phyloP scores from a whole-genome alignment of 1,284 basidiomycete species.

The Boletus subluridellus region DNA sequence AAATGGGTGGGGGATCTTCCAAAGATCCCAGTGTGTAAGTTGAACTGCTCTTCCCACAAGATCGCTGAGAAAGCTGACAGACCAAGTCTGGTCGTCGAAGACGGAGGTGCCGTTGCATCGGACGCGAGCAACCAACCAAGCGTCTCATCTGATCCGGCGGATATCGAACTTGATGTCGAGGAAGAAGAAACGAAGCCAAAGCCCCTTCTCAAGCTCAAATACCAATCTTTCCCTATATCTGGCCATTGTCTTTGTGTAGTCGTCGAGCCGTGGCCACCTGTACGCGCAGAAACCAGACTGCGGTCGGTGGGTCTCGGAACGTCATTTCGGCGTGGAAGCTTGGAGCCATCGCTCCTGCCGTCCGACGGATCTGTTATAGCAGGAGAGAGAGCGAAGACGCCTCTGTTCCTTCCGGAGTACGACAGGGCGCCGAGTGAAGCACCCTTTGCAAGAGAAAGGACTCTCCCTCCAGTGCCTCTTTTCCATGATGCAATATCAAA shows the following conservation, averaged over 20 bases:
- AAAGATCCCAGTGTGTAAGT: conserved; percentile 9
- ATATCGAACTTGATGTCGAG: conserved; percentile 32
- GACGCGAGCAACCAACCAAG: conserved; percentile 3
- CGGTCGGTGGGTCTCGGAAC: conserved; percentile 34
- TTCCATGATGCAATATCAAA: conserved; percentile 38
- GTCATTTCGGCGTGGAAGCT: conserved; percentile 34
- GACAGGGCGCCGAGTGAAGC: conserved; percentile 41
- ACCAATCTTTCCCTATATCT: conserved; percentile 63
- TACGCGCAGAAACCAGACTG: conserved; percentile 40
- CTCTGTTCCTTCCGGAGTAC: conserved; percentile 67
- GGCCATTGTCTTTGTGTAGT: conserved; percentile 72
- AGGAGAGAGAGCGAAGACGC: conserved; percentile 44
- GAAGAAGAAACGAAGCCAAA: conserved; percentile 71
- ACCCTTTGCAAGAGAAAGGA: conserved; percentile 29
- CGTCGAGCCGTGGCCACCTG: conserved; percentile 69
- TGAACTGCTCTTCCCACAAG: neutral
- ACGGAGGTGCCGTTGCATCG: neutral
- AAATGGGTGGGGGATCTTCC: neutral
- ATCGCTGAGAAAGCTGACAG: conserved; percentile 1
- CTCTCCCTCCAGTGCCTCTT: conserved; percentile 42
- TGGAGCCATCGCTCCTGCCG: conserved; percentile 35
- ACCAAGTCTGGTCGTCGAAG: conserved; percentile 1
- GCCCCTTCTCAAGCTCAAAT: conserved; percentile 59
- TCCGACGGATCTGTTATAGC: conserved; percentile 16
- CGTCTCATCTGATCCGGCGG: conserved; percentile 1